Percentiles rank a stretch among this genome's conserved stretches.
phyloP scores from a whole-genome alignment of 495 filamentous ascomycete genomes.

The Aspergillus mulundensis region DNA sequence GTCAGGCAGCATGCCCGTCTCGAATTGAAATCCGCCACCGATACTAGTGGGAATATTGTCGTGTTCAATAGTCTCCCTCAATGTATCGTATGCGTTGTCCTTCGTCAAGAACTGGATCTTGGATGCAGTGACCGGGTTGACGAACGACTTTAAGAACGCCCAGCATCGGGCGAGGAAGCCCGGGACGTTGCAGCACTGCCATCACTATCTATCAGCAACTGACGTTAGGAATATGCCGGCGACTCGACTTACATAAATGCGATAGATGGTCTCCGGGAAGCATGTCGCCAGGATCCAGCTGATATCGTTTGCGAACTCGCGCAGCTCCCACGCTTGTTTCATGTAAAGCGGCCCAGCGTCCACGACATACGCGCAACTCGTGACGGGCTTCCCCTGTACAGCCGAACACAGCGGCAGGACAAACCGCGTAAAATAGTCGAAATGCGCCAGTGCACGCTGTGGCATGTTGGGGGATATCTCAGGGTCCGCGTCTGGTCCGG shows the following conservation, averaged over 20 bases:
- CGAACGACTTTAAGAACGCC: constrained; percentile 23
- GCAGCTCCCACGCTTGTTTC: constrained; percentile 26
- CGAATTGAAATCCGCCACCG: constrained; percentile 21
- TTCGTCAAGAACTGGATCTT: constrained; percentile 22
- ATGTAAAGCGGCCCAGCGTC: constrained; percentile 23
- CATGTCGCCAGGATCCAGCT: constrained; percentile 29
- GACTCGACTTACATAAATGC: constrained; percentile 29
- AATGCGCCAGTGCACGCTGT: constrained; percentile 21
- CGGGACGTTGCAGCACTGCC: constrained; percentile 28
- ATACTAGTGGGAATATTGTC: constrained; percentile 22
- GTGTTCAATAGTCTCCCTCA: constrained; percentile 21
- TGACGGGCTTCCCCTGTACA: constrained; percentile 14
- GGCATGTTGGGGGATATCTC: constrained; percentile 11
- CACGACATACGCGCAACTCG: constrained; percentile 23
- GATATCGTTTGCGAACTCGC: constrained; percentile 21
- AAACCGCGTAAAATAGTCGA: constrained; percentile 27
- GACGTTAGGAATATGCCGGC: too few relatives aligned
- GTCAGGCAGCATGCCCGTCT: constrained; percentile 24
- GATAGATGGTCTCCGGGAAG: constrained; percentile 29
- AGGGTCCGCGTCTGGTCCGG: background rate
- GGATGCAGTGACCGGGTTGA: constrained; percentile 26
- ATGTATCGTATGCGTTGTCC: constrained; percentile 14
- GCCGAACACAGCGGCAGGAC: constrained; percentile 31
- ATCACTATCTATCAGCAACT: background rate
- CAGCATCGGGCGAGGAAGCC: constrained; percentile 25